These are phyloP conservation scores for Didymella pomorum DNA, from an alignment of 2,329 filamentous ascomycete genomes.

Conservation along the genomic window DNA sequence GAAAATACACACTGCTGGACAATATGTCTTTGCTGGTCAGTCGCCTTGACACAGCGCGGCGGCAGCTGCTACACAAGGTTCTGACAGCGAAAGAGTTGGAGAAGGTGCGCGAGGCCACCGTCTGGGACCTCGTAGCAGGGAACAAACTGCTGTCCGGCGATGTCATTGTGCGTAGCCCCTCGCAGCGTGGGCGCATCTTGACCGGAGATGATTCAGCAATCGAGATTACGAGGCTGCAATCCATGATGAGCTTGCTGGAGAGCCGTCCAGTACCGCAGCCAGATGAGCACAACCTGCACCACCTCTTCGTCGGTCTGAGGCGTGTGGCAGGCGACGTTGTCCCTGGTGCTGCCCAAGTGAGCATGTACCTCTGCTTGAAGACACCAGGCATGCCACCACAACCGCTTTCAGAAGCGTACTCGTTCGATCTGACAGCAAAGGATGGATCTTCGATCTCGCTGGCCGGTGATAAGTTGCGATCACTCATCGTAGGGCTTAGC, in stretches of 20 bases:
- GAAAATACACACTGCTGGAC: conserved; percentile 82
- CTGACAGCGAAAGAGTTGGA: conserved; percentile 85
- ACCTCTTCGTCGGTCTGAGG: conserved; percentile 84
- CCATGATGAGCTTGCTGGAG: conserved; percentile 92
- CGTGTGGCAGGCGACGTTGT: conserved; percentile 78
- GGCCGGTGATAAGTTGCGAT: conserved; percentile 75
- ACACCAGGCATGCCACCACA: conserved; percentile 68
- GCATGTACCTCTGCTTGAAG: conserved; percentile 80
- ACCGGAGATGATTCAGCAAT: conserved; percentile 94
- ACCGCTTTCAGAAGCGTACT: conserved; percentile 83
- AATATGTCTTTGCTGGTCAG: conserved; percentile 81
- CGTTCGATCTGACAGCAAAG: conserved; percentile 77
- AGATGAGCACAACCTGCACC: conserved; percentile 78
- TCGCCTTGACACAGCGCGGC: conserved; percentile 82
- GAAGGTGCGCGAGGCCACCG: conserved; percentile 83
- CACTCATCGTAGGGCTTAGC: conserved; percentile 86
- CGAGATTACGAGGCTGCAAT: conserved; percentile 88
- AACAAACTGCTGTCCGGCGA: conserved; percentile 95
- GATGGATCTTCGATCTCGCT: conserved; percentile 73
- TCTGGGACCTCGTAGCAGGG: conserved; percentile 92
- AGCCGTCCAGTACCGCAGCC: conserved; percentile 74
- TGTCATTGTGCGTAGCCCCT: conserved; percentile 91
- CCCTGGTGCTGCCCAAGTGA: conserved; percentile 74
- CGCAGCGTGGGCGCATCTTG: conserved; percentile 81
- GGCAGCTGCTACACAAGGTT: conserved; percentile 93